Evolutionary conservation across 2,329 filamentous ascomycete species (phyloP).

Genomic region (Mycogone perniciosa): DNA sequence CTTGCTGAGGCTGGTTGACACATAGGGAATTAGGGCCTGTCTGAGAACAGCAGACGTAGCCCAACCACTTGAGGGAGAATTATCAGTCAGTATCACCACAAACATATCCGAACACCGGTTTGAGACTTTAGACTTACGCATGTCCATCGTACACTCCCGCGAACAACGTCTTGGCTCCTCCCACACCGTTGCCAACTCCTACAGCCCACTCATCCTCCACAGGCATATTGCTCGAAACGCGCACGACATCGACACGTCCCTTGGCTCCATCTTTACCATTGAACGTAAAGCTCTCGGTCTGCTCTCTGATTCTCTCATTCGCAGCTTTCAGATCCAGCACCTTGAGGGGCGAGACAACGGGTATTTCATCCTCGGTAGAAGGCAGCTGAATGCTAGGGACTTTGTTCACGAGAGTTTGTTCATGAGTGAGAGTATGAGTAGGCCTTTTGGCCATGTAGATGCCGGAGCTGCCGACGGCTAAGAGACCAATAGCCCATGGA

Average conservation of each 20-base stretch:
- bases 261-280: slow-evolving; percentile 17
- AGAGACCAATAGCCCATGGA: not conserved
- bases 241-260: slow-evolving; percentile 29
- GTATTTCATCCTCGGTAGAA: slow-evolving; percentile 18
- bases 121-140: slow-evolving; percentile 28
- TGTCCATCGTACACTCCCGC: slow-evolving; percentile 45
- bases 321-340: slow-evolving; percentile 22
- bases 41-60: slow-evolving; percentile 36
- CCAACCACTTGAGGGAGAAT: slow-evolving; percentile 29
- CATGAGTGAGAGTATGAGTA: not conserved
- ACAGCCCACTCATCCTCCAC: slow-evolving; percentile 32
- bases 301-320: slow-evolving; percentile 25
- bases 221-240: slow-evolving; percentile 30
- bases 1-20: slow-evolving; percentile 30
- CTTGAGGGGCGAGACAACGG: slow-evolving; percentile 23
- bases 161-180: slow-evolving; percentile 23
- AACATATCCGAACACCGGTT: not conserved
- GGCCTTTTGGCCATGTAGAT: not conserved
- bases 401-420: not conserved
- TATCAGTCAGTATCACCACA: not conserved
- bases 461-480: not conserved
- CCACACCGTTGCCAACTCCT: slow-evolving; percentile 25
- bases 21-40: slow-evolving; percentile 34
- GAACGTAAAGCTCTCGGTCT: slow-evolving; percentile 26
- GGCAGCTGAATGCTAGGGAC: slow-evolving; percentile 5